Conservation (phyloP, 345 rosid genomes). For the Gossypium anomalum region DNA sequence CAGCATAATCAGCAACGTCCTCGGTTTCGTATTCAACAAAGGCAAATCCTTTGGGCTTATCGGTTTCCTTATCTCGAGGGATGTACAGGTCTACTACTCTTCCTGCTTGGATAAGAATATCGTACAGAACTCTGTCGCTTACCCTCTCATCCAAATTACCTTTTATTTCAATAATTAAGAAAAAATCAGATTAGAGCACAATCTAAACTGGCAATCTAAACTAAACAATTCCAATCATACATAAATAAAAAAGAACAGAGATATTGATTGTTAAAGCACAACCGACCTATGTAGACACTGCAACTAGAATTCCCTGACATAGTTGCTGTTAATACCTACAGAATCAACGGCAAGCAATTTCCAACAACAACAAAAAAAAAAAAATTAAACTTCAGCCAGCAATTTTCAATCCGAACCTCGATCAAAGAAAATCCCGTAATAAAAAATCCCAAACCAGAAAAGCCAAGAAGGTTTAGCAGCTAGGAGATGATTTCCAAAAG, state of each 20-base stretch:
- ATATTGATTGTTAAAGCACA: not conserved
- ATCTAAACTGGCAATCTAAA: not conserved
- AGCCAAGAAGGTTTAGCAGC: too few relatives aligned
- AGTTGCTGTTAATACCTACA: constrained; percentile 9
- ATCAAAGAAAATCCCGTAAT: too few relatives aligned
- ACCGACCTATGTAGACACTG: constrained; percentile 55
- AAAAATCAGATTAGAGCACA: not conserved
- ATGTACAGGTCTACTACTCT: constrained; percentile 68
- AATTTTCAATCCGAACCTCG: not conserved
- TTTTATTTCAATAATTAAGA: not conserved
- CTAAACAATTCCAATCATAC: not conserved
- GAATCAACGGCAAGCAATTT: not conserved
- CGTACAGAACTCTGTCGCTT: constrained; percentile 78
- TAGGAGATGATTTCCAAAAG: too few relatives aligned
- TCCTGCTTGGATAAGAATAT: constrained; percentile 89
- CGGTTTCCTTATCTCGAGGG: constrained; percentile 83
- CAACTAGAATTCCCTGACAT: constrained; percentile 54
- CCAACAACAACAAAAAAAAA: not conserved
- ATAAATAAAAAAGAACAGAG: not conserved
- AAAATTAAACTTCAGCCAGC: not conserved
- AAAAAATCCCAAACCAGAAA: too few relatives aligned
- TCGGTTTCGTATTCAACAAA: constrained; percentile 83
- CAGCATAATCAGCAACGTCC: constrained; percentile 88
- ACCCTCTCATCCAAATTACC: constrained; percentile 91
- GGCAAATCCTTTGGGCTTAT: constrained; percentile 80